phyloP scores from a whole-genome alignment of 2,329 filamentous ascomycete species.

The Penicillium sp. region DNA sequence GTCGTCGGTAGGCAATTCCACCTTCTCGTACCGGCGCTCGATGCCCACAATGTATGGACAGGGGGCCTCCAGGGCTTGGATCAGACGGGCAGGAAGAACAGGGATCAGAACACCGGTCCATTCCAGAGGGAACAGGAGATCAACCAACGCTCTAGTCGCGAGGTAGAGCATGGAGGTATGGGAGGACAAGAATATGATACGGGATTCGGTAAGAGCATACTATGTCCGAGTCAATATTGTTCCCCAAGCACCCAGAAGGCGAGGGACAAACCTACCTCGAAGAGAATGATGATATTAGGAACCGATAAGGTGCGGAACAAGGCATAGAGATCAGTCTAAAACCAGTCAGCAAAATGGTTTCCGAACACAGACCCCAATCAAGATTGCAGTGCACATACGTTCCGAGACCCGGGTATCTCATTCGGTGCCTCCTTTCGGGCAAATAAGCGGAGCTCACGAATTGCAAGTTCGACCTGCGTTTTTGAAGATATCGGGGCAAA shows the following conservation, averaged over 20 bases:
- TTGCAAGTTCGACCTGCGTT: constrained; percentile 87
- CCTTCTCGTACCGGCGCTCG: constrained; percentile 71
- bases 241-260: not conserved
- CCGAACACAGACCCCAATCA: constrained; percentile 2
- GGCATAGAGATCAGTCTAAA: constrained; percentile 76
- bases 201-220: constrained; percentile 85
- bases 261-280: constrained; percentile 56
- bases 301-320: constrained; percentile 86
- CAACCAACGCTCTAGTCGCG: constrained; percentile 80
- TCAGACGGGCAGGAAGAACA: constrained; percentile 76
- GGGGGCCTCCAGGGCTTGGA: constrained; percentile 88
- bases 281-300: constrained; percentile 85
- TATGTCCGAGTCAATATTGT: constrained; percentile 16
- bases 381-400: constrained; percentile 37
- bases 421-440: constrained; percentile 89
- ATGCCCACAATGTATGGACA: constrained; percentile 97
- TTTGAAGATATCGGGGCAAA: constrained; percentile 88
- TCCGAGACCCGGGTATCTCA: constrained; percentile 86
- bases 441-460: constrained; percentile 86
- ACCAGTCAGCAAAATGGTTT: constrained; percentile 9
- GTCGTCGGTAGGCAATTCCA: constrained; percentile 78
- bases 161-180: constrained; percentile 96
- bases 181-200: constrained; percentile 92
- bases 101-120: constrained; percentile 96
- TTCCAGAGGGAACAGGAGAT: constrained; percentile 81